Conservation (phyloP, 2,329 filamentous ascomycete genomes). For the Apiospora phragmitis region DNA sequence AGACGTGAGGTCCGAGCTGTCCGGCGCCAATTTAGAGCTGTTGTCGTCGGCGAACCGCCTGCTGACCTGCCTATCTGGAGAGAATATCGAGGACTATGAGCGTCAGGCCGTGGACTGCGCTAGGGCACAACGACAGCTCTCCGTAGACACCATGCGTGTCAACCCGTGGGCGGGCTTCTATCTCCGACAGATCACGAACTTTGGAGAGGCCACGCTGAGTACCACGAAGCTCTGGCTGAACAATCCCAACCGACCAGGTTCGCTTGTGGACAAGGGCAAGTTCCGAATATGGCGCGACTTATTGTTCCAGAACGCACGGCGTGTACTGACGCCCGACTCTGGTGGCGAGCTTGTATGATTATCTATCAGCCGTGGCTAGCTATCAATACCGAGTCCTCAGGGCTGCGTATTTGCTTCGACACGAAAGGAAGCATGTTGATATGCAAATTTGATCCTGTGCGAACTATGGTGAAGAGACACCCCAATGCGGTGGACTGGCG, state of each 20-base stretch:
- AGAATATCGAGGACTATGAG: slow-evolving; percentile 1
- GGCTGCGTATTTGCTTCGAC: neutral
- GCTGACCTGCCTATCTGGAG: slow-evolving; percentile 10
- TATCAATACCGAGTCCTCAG: neutral
- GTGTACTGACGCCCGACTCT: neutral
- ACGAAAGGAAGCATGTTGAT: neutral
- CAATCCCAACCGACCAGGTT: slow-evolving; percentile 1
- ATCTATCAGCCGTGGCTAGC: neutral
- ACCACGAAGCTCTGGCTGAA: slow-evolving; percentile 10
- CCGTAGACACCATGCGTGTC: neutral
- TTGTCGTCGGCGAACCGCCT: neutral
- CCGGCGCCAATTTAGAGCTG: slow-evolving; percentile 10
- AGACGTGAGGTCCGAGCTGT: slow-evolving; percentile 11
- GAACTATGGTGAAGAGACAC: neutral
- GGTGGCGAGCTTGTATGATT: neutral
- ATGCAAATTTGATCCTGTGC: neutral
- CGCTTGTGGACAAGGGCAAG: neutral
- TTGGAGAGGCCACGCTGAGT: slow-evolving; percentile 6
- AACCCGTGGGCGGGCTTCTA: slow-evolving; percentile 15
- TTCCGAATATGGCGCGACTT: slow-evolving; percentile 4
- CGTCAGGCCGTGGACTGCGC: slow-evolving; percentile 8
- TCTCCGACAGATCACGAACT: slow-evolving; percentile 12
- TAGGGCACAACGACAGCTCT: neutral
- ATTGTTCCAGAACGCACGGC: neutral
- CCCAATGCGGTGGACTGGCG: neutral